Evolutionary conservation across 2,329 filamentous ascomycete genomes (phyloP).

Genomic region (Pestalotiopsis sp.): DNA sequence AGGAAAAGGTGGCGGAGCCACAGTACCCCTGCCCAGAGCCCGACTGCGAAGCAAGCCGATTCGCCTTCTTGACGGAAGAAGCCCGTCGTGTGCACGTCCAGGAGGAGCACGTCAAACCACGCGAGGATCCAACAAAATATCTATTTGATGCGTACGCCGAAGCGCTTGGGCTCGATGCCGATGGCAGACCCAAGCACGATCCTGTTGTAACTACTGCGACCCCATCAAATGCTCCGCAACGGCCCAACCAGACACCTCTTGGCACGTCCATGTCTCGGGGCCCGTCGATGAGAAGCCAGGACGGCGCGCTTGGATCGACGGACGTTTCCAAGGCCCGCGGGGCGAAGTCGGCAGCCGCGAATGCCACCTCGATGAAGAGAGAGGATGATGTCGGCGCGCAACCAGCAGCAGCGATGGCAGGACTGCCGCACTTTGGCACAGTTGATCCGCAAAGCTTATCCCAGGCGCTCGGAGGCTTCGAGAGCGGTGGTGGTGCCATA

Average conservation of each 20-base stretch:
- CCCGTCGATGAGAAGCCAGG: conserved; percentile 53
- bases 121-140: conserved; percentile 58
- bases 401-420: not conserved
- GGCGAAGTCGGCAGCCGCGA: not conserved
- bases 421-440: conserved; percentile 28
- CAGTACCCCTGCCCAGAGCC: conserved; percentile 54
- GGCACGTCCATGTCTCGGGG: conserved; percentile 54
- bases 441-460: conserved; percentile 59
- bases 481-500: conserved; percentile 50
- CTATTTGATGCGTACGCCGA: conserved; percentile 51
- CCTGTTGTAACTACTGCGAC: conserved; percentile 34
- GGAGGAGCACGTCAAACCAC: conserved; percentile 63
- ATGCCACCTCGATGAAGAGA: conserved; percentile 20
- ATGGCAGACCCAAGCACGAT: conserved; percentile 46
- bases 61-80: conserved; percentile 58
- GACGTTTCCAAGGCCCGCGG: conserved; percentile 21
- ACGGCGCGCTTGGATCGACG: conserved; percentile 41
- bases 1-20: conserved; percentile 41
- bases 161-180: conserved; percentile 53
- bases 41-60: conserved; percentile 54
- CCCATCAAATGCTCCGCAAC: conserved; percentile 48
- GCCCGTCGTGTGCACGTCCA: conserved; percentile 54
- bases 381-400: conserved; percentile 25
- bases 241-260: conserved; percentile 50
- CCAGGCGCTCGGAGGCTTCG: conserved; percentile 41